Evolutionary conservation across 1,284 basidiomycete species (phyloP), one percentile per base, ranked within the genome.

Genomic region (Phellinidium pouzarii): DNA sequence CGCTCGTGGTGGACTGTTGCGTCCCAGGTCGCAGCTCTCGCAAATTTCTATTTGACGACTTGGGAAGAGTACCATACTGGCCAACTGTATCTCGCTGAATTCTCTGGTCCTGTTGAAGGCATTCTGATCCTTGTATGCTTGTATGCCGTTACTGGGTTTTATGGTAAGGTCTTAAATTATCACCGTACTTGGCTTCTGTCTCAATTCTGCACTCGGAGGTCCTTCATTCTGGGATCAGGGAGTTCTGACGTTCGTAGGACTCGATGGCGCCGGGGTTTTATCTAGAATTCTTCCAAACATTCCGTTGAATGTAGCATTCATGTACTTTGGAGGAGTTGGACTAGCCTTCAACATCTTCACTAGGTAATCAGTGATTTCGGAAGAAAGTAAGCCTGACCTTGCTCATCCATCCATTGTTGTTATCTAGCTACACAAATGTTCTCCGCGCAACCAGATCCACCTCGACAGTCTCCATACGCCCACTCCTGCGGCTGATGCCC

Each of bases 61-160:
- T 98, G 95, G 95, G 95, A 99, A 65, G 95, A 99, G 69, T 95
- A 90, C 64, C 89, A 99, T 67, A 99, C 95, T 1, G 90, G 91
- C 23, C 84, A 86, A 57, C 73, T 97, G 4, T 96, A 84, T 71
- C 82, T 96, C 14, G 91, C 91, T n/a, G 82, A 86, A 25, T 97
- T 96, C 69, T 95, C 91, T 7, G 95, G 95, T 0, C 95, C 95
- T 0, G 91, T 98, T 1, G 95, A 98, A 68, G 95, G 95, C 7
- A 97, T 99, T 61, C 71, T 99, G 46, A 79, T 98, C 68, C 86
- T 98, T 55, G 77, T 87, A 25, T 66, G 62, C 9, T 82, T 98
- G 54, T 98, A 88, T 69, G 60, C 84, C 22, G 71, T 96, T 52
- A 88, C 90, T 9, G 93, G 87, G 1, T 64, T 84, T 43, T 82